Evolutionary conservation across 768 basidiomycete genomes (phyloP).

Genomic region (Collybiopsis luxurians): DNA sequence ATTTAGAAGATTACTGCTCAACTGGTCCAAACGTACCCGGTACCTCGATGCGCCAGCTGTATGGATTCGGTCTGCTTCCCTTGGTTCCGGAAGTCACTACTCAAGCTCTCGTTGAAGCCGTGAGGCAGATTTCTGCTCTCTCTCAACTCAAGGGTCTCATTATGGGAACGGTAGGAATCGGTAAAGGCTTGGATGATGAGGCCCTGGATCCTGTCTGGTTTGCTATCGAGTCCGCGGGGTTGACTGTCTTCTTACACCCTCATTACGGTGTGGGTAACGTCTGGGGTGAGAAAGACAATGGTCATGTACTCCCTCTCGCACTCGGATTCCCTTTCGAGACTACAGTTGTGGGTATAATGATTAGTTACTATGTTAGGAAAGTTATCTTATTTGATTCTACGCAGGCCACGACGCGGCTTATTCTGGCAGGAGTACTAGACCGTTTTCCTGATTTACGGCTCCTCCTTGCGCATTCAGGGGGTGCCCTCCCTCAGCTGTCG

Average conservation of each 20-base stretch:
- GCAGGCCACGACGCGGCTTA: constrained; percentile 75
- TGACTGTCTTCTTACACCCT: constrained; percentile 83
- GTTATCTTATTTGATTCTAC: neutral
- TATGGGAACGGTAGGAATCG: constrained; percentile 77
- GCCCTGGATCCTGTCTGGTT: constrained; percentile 79
- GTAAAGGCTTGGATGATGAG: constrained; percentile 78
- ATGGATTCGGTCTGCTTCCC: constrained; percentile 83
- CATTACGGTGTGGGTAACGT: constrained; percentile 81
- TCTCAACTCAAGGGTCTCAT: constrained; percentile 75
- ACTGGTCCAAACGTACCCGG: constrained; percentile 47
- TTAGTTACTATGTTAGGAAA: constrained; percentile 7
- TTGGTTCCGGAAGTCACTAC: constrained; percentile 66
- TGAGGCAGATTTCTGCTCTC: constrained; percentile 61
- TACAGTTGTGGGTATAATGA: constrained; percentile 57
- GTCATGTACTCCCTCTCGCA: constrained; percentile 84
- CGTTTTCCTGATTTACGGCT: constrained; percentile 72
- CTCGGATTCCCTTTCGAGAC: constrained; percentile 92
- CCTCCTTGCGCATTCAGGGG: constrained; percentile 86
- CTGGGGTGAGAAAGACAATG: constrained; percentile 78
- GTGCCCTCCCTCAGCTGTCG: constrained; percentile 78
- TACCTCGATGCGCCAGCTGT: constrained; percentile 58
- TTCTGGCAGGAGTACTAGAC: constrained; percentile 79
- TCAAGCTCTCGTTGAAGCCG: constrained; percentile 55
- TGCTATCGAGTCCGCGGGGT: constrained; percentile 63
- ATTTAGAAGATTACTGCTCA: constrained; percentile 78